phyloP scores from a whole-genome alignment of 805 yeast species.

The Komagataella phaffii region DNA sequence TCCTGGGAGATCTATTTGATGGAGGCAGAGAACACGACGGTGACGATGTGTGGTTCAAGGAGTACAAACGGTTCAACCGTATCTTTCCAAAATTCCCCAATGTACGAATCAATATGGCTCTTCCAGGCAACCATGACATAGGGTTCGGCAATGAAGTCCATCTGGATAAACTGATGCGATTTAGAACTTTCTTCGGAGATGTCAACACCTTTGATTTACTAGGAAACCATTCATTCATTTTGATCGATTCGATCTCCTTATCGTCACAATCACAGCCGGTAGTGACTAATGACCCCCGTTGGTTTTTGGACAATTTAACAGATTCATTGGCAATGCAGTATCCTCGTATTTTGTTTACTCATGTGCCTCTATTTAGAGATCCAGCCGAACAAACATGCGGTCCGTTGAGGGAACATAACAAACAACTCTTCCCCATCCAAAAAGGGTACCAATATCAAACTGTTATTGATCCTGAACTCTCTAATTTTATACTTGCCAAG shows the following conservation, averaged over 20 bases:
- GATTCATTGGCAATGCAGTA: conserved; percentile 12
- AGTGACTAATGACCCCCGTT: conserved; percentile 32
- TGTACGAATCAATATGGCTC: conserved; percentile 21
- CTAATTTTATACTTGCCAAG: conserved; percentile 41
- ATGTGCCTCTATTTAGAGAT: conserved; percentile 77
- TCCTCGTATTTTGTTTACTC: conserved; percentile 66
- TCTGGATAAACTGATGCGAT: conserved; percentile 43
- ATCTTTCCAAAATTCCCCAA: conserved; percentile 49
- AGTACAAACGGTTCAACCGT: conserved; percentile 50
- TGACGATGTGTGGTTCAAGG: conserved; percentile 48
- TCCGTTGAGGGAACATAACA: conserved; percentile 50
- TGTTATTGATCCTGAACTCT: conserved; percentile 50
- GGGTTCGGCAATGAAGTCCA: conserved; percentile 77
- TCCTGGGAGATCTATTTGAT: conserved; percentile 87
- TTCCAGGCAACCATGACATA: conserved; percentile 94
- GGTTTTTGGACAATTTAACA: conserved; percentile 32
- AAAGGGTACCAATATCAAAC: conserved; percentile 85
- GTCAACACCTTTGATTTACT: conserved; percentile 38
- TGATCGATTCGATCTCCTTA: conserved; percentile 75
- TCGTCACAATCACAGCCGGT: conserved; percentile 36
- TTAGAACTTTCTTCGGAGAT: conserved; percentile 61
- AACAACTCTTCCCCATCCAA: conserved; percentile 47
- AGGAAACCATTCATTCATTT: conserved; percentile 62
- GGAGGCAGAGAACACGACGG: conserved; percentile 87
- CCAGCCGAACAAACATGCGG: conserved; percentile 60